These are phyloP conservation scores for Entophlyctis luteolus DNA, from an alignment of 192 early-diverging fungal species.

Conservation along the genomic window DNA sequence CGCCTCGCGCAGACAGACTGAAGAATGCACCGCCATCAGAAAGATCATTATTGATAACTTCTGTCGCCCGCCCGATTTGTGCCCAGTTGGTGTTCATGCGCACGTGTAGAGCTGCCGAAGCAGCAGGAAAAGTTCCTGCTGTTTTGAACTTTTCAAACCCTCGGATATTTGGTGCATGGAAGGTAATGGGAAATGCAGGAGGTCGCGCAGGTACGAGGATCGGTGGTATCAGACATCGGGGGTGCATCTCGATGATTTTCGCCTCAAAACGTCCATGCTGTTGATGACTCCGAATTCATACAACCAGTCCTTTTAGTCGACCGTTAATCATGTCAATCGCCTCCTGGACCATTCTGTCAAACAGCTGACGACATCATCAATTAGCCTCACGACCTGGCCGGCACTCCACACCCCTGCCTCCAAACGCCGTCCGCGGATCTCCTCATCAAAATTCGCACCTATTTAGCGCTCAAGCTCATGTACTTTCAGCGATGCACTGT, in stretches of 20 bases:
- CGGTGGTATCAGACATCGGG: no score
- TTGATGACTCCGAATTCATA: no score
- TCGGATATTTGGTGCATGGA: no score
- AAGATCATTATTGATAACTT: conserved; percentile 4
- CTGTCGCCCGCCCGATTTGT: conserved; percentile 15
- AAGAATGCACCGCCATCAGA: not conserved
- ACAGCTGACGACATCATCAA: conserved; percentile 61
- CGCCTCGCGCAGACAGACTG: not conserved
- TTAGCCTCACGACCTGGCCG: conserved; percentile 46
- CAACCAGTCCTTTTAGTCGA: not conserved
- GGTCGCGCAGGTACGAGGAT: no score
- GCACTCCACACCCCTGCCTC: conserved; percentile 37
- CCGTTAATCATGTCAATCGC: conserved; percentile 27
- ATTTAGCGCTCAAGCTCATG: conserved; percentile 50
- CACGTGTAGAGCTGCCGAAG: no score
- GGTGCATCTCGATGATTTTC: no score
- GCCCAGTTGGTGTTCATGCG: conserved; percentile 14
- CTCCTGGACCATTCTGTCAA: conserved; percentile 45
- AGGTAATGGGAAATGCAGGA: no score
- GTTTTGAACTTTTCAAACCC: no score
- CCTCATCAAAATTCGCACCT: conserved; percentile 51
- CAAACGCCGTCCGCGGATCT: conserved; percentile 31
- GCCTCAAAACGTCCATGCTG: no score
- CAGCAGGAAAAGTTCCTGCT: no score
- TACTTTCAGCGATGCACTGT: conserved; percentile 59